phyloP scores from a whole-genome alignment of 176 grass and related monocot genomes.

The Oryza meyeriana region DNA sequence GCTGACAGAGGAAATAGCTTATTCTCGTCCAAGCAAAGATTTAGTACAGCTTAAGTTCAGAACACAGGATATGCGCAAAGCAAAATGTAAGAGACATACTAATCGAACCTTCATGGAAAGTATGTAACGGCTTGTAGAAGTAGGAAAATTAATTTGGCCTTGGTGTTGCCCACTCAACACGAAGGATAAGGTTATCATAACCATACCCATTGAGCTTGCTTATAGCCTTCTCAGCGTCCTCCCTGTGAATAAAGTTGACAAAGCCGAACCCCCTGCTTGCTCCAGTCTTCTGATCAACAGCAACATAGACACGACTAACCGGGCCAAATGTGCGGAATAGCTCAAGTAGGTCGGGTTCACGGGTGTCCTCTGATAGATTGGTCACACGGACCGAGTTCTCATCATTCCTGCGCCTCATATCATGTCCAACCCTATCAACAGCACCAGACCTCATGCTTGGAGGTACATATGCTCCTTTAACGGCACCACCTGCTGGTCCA shows the following conservation, averaged over 20 bases:
- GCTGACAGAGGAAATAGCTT: neutral
- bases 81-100: neutral
- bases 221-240: slow-evolving; percentile 74
- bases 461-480: slow-evolving; percentile 40
- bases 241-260: slow-evolving; percentile 73
- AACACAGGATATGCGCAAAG: neutral
- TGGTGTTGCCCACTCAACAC: slow-evolving; percentile 77
- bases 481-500: neutral
- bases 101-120: neutral
- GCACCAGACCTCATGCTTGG: slow-evolving; percentile 68
- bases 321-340: slow-evolving; percentile 73
- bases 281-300: slow-evolving; percentile 72
- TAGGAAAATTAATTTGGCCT: slow-evolving; percentile 54
- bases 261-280: slow-evolving; percentile 67
- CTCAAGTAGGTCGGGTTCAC: slow-evolving; percentile 57
- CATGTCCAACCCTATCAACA: slow-evolving; percentile 39
- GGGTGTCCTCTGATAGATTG: slow-evolving; percentile 81
- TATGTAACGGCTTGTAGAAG: neutral
- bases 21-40: slow-evolving; percentile 9
- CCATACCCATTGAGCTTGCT: slow-evolving; percentile 91
- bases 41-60: neutral
- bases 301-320: slow-evolving; percentile 79
- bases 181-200: slow-evolving; percentile 84
- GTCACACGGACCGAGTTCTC: slow-evolving; percentile 82
- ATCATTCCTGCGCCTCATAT: slow-evolving; percentile 68